Base-by-base conservation (phyloP, 202 grass and related monocot species). In the Setaria italica region DNA sequence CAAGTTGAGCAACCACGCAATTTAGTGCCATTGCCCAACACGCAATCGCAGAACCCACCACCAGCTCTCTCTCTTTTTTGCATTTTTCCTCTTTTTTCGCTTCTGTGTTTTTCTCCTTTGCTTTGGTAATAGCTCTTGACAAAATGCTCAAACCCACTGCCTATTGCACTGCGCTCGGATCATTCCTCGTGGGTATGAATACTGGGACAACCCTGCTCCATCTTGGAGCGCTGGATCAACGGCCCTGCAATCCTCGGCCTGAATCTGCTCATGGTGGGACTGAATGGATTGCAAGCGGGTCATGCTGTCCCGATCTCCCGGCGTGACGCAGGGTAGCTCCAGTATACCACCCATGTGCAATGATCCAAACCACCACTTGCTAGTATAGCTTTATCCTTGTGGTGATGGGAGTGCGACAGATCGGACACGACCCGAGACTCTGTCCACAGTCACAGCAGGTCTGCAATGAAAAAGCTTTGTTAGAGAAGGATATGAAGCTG, bases 301-400 rank as follows among this genome's bases (percentile, higher is more conserved):
- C 35, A 15, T 35, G 62, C 64, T 9, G 53, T 82, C 58, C 73
- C 16, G 33, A 62, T 80, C 78, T 37, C 19, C 76, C 32, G n/a
- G 45, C 34, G 69, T 56, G 75, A 75, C 4, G 30, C 65, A 81
- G 59, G 14, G 62, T 79, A 67, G 21, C 79, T 71, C 82, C 72
- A 88, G 50, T 74, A 79, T 43, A 48, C 72, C 64, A 87, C 73
- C 68, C 87, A 56, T 43, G 74, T 42, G 66, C 79, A 72, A 85
- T 91, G 89, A 88, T 86, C 84, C 82, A 85, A 82, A 73, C 80
- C 47, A 70, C 62, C 39, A 82, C 78, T 80, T 80, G 34, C 81
- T 86, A 94, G 72, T 99, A 99, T 12, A 99, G 72, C 77, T 94
- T 99, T 94, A 99, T 94, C 80, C 90, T 95, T 43, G 94, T 94